phyloP scores from a whole-genome alignment of 2,329 filamentous ascomycete genomes.

The Onygenales sp. region DNA sequence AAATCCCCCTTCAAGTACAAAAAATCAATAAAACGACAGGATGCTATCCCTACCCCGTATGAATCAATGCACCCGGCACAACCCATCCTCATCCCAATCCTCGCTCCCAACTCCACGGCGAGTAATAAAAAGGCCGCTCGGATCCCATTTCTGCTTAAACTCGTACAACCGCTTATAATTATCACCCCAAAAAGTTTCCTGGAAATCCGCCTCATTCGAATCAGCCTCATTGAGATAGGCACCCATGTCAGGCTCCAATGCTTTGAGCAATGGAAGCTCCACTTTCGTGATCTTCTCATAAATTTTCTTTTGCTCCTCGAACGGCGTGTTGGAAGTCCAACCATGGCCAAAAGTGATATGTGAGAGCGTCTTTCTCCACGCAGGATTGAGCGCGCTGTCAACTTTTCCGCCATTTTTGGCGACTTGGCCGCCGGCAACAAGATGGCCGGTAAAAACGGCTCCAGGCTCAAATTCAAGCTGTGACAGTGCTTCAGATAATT shows the following conservation, averaged over 20 bases:
- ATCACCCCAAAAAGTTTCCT: conserved; percentile 31
- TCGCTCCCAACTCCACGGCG: conserved; percentile 44
- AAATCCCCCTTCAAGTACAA: not conserved
- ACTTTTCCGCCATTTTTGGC: conserved; percentile 29
- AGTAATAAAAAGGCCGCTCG: conserved; percentile 37
- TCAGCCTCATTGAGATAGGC: conserved; percentile 33
- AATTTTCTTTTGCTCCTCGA: conserved; percentile 24
- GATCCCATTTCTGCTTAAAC: conserved; percentile 35
- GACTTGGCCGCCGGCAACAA: conserved; percentile 28
- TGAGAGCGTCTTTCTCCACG: conserved; percentile 3
- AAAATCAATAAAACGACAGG: not conserved
- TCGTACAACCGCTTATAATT: conserved; percentile 27
- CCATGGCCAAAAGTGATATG: conserved; percentile 21
- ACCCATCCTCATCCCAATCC: conserved; percentile 9
- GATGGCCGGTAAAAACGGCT: conserved; percentile 17
- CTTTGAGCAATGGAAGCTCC: conserved; percentile 28
- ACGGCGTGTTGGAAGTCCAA: conserved; percentile 17
- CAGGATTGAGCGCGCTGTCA: conserved; percentile 8
- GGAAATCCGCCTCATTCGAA: conserved; percentile 27
- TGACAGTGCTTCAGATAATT: conserved; percentile 30
- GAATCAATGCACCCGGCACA: not conserved
- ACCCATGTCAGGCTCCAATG: conserved; percentile 26
- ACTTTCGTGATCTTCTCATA: conserved; percentile 28
- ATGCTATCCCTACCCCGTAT: not conserved
- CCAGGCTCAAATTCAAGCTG: conserved; percentile 12